Percentiles rank a stretch among this genome's conserved stretches.
phyloP scores from a whole-genome alignment of 2,329 filamentous ascomycete genomes.

The Botrytis deweyae region DNA sequence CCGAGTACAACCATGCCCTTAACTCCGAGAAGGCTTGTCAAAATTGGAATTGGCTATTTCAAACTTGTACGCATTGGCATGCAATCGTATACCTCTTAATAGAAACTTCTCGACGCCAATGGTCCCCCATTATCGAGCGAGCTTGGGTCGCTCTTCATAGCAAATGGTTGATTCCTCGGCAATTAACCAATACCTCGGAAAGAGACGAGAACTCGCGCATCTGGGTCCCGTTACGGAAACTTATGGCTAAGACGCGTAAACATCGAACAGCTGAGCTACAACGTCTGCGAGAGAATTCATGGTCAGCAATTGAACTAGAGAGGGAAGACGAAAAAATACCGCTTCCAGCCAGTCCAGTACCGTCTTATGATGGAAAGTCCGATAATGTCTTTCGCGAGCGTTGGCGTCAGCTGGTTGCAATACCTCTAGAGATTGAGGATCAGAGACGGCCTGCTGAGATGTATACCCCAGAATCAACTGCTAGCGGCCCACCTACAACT shows the following conservation, averaged over 20 bases:
- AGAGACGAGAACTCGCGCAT: constrained; percentile 50
- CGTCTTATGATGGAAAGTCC: constrained; percentile 28
- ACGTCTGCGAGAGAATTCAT: constrained; percentile 36
- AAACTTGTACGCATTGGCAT: constrained; percentile 45
- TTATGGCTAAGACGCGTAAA: constrained; percentile 55
- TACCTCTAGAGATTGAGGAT: constrained; percentile 6
- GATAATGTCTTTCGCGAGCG: constrained; percentile 33
- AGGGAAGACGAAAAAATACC: constrained; percentile 29
- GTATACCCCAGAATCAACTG: neutral
- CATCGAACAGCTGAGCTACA: constrained; percentile 40
- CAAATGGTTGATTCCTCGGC: constrained; percentile 26
- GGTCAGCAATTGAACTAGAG: constrained; percentile 33
- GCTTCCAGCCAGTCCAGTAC: constrained; percentile 37
- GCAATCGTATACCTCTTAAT: constrained; percentile 43
- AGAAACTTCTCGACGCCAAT: constrained; percentile 39
- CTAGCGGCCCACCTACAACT: neutral
- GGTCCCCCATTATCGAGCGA: constrained; percentile 41
- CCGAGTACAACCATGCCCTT: constrained; percentile 56
- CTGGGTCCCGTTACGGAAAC: constrained; percentile 59
- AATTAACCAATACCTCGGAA: constrained; percentile 23
- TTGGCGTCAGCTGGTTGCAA: constrained; percentile 38
- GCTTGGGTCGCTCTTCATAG: constrained; percentile 43
- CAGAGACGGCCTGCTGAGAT: neutral
- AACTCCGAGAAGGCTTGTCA: constrained; percentile 50
- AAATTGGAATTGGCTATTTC: constrained; percentile 44